Evolutionary conservation across 345 rosid genomes (phyloP).

Genomic region (Lepidium africanum): DNA sequence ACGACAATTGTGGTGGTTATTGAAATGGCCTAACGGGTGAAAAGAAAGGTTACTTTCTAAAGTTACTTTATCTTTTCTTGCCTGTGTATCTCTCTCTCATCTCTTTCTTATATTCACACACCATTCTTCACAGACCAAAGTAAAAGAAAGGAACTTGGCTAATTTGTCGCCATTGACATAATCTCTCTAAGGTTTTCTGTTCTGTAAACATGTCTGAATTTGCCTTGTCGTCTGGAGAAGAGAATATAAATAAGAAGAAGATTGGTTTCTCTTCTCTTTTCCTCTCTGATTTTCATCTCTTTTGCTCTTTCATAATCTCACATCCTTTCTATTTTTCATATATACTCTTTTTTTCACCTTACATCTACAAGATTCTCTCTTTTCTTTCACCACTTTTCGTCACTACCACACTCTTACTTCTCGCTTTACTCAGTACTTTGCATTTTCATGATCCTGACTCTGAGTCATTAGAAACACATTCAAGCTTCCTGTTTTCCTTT

Average conservation of each 20-base stretch:
- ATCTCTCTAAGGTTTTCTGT: neutral
- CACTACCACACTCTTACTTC: conserved; percentile 69
- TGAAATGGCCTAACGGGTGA: conserved; percentile 24
- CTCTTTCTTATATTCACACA: conserved; percentile 52
- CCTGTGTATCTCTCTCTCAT: conserved; percentile 4
- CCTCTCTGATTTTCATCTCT: conserved; percentile 39
- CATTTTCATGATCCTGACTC: conserved; percentile 16
- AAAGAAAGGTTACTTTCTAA: conserved; percentile 36
- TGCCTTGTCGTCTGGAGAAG: conserved; percentile 26
- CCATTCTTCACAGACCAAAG: conserved; percentile 36
- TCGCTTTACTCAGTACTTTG: conserved; percentile 41
- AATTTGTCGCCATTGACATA: conserved; percentile 15
- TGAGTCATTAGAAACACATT: conserved; percentile 33
- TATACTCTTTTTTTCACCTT: conserved; percentile 57
- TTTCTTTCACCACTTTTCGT: conserved; percentile 80
- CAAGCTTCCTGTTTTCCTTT: conserved; percentile 30
- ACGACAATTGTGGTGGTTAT: conserved; percentile 35
- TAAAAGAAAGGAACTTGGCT: conserved; percentile 5
- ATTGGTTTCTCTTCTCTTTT: conserved; percentile 36
- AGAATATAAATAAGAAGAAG: conserved; percentile 25
- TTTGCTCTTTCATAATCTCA: conserved; percentile 46
- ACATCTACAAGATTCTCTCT: conserved; percentile 63
- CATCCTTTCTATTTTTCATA: conserved; percentile 57
- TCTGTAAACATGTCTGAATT: conserved; percentile 45
- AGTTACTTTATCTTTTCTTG: conserved; percentile 25